Conservation (phyloP, 495 filamentous ascomycete genomes). For the Aspergillus affinis region DNA sequence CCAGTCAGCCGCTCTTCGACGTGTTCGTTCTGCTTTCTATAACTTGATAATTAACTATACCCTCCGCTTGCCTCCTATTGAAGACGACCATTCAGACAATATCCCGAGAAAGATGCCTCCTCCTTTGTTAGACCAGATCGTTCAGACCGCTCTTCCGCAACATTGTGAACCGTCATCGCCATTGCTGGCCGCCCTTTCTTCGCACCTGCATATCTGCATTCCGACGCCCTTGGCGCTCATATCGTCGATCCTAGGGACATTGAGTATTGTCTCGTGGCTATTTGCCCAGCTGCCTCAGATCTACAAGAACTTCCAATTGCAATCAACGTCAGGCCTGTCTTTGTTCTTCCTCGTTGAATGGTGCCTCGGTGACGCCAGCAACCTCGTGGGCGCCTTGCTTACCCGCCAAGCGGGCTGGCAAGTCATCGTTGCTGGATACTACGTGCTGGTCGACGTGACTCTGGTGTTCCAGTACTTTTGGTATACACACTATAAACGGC, state of each 20-base stretch:
- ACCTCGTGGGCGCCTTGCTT: constrained; percentile 63
- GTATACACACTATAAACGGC: constrained; percentile 57
- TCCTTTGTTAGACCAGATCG: constrained; percentile 30
- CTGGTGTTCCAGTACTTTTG: constrained; percentile 67
- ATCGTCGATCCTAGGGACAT: constrained; percentile 62
- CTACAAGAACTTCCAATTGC: constrained; percentile 64
- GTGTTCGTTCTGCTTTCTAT: background rate
- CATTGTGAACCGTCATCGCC: constrained; percentile 64
- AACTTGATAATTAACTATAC: background rate
- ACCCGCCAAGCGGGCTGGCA: constrained; percentile 71
- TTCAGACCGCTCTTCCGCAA: constrained; percentile 45
- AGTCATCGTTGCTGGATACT: constrained; percentile 66
- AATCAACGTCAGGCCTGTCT: constrained; percentile 67
- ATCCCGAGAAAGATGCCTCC: constrained; percentile 25
- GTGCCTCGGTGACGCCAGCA: constrained; percentile 68
- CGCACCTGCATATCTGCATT: constrained; percentile 63
- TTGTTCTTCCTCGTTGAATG: constrained; percentile 70
- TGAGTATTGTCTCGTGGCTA: constrained; percentile 72
- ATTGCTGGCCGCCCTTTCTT: constrained; percentile 59
- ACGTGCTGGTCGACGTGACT: constrained; percentile 64
- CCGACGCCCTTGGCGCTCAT: constrained; percentile 65
- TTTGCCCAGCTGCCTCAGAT: constrained; percentile 77
- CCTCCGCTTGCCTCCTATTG: background rate
- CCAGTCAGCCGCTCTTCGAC: background rate
- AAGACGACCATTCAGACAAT: background rate